phyloP scores from a whole-genome alignment of 768 basidiomycete genomes.

The Panellus pusillus region DNA sequence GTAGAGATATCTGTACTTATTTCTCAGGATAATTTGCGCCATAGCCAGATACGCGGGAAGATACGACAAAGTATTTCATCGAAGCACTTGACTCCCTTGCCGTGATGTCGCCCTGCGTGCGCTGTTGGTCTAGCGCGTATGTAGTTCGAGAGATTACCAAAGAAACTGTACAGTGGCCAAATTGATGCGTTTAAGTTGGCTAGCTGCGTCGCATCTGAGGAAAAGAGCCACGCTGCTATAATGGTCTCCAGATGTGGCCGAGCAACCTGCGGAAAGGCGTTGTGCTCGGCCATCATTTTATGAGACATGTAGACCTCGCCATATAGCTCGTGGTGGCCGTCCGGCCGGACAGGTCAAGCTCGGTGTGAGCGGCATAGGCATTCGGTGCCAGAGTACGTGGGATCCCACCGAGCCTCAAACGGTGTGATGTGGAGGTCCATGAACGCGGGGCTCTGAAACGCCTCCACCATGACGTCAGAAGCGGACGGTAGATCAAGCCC shows the following conservation, averaged over 20 bases:
- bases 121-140: too few species aligned
- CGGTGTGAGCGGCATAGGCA: not conserved
- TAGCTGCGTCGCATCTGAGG: too few species aligned
- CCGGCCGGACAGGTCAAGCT: not conserved
- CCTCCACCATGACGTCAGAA: slow-evolving; percentile 26
- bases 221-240: slow-evolving; percentile 9
- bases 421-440: slow-evolving; percentile 18
- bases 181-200: too few species aligned
- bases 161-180: too few species aligned
- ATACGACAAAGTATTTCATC: slow-evolving; percentile 25
- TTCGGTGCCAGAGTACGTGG: too few species aligned
- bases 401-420: slow-evolving; percentile 21
- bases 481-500: slow-evolving; percentile 26
- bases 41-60: slow-evolving; percentile 29
- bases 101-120: too few species aligned
- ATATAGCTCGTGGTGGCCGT: slow-evolving; percentile 8
- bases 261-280: slow-evolving; percentile 15
- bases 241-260: slow-evolving; percentile 24
- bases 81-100: slow-evolving; percentile 18
- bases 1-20: slow-evolving; percentile 23
- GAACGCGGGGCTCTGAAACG: slow-evolving; percentile 16
- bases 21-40: slow-evolving; percentile 35
- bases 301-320: slow-evolving; percentile 22
- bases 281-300: slow-evolving; percentile 21
- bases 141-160: too few species aligned